phyloP scores from a whole-genome alignment of 495 filamentous ascomycete genomes.

The Penicillium antarcticum region DNA sequence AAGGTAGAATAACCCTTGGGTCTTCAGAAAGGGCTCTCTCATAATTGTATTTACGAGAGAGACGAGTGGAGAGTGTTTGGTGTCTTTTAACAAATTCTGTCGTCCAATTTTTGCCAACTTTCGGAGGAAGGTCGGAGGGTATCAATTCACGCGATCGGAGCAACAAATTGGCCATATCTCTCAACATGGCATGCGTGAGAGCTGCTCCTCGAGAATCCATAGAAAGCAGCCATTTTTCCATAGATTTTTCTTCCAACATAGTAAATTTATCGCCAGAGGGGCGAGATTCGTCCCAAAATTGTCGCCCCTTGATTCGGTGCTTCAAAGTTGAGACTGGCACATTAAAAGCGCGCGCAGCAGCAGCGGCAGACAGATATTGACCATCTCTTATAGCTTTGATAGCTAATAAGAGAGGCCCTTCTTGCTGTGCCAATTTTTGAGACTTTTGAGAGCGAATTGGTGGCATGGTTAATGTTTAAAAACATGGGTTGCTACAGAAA shows the following conservation, averaged over 20 bases:
- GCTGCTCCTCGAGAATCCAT: constrained; percentile 5
- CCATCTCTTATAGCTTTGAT: constrained; percentile 11
- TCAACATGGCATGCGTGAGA: not conserved
- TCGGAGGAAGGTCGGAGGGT: no score
- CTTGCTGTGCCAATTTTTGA: no score
- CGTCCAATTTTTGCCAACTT: no score
- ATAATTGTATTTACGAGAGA: no score
- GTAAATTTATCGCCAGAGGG: constrained; percentile 1
- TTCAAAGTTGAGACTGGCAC: constrained; percentile 2
- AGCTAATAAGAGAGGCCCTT: no score
- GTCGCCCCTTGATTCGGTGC: not conserved
- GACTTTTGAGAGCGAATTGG: no score
- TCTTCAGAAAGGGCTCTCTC: not conserved
- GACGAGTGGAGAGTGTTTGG: no score
- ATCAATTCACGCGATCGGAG: no score
- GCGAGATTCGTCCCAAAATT: not conserved
- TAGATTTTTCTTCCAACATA: constrained; percentile 8
- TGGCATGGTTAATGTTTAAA: no score
- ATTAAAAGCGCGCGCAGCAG: constrained; percentile 5
- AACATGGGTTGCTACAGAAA: no score
- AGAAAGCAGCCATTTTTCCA: constrained; percentile 6
- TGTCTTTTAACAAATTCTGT: no score
- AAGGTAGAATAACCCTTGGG: not conserved
- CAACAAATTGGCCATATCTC: constrained; percentile 3
- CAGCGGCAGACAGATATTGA: not conserved